A percentile compares a stretch with the other conserved stretches of the same genome.
Conservation (phyloP, 2,329 filamentous ascomycete genomes). For the Aspergillus quadrilineatus region DNA sequence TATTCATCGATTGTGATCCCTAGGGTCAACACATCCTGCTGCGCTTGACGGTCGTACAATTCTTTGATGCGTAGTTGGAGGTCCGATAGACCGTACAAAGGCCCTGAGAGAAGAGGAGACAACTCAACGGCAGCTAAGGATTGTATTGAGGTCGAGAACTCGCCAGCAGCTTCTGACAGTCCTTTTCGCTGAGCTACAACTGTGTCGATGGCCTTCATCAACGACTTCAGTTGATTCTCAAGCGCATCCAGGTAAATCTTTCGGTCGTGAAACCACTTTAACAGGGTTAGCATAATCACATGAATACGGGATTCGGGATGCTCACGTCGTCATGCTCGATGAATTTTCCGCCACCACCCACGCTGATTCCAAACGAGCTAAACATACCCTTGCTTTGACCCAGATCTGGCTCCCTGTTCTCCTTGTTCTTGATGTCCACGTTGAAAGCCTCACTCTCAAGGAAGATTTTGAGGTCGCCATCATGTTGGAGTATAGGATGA, state of each 20-base stretch:
- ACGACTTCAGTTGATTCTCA: slow-evolving; percentile 82
- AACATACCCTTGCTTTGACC: slow-evolving; percentile 92
- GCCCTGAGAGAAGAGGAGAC: slow-evolving; percentile 81
- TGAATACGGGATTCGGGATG: slow-evolving; percentile 16
- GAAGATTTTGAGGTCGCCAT: slow-evolving; percentile 92
- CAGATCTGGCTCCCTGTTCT: slow-evolving; percentile 80
- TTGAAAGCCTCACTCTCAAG: slow-evolving; percentile 95
- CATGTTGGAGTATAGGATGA: slow-evolving; percentile 87
- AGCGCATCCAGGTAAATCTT: slow-evolving; percentile 91
- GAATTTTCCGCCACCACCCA: slow-evolving; percentile 79
- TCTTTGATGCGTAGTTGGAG: slow-evolving; percentile 92
- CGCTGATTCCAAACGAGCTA: slow-evolving; percentile 75
- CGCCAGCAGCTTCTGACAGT: slow-evolving; percentile 86
- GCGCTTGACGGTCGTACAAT: slow-evolving; percentile 92
- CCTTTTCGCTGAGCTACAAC: slow-evolving; percentile 91
- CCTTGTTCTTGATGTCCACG: slow-evolving; percentile 95
- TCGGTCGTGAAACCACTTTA: slow-evolving; percentile 94
- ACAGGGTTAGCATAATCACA: neutral
- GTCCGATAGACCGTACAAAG: slow-evolving; percentile 87
- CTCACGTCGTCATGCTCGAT: slow-evolving; percentile 94
- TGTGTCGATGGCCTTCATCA: slow-evolving; percentile 90
- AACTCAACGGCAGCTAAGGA: slow-evolving; percentile 89
- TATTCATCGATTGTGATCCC: slow-evolving; percentile 99
- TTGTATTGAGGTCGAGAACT: slow-evolving; percentile 91
- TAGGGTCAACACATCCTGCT: slow-evolving; percentile 93